Percentiles rank a stretch among this genome's conserved stretches.
These are phyloP conservation scores for Termitomyces sp. DNA, from an alignment of 768 basidiomycete species.

Conservation along the genomic window DNA sequence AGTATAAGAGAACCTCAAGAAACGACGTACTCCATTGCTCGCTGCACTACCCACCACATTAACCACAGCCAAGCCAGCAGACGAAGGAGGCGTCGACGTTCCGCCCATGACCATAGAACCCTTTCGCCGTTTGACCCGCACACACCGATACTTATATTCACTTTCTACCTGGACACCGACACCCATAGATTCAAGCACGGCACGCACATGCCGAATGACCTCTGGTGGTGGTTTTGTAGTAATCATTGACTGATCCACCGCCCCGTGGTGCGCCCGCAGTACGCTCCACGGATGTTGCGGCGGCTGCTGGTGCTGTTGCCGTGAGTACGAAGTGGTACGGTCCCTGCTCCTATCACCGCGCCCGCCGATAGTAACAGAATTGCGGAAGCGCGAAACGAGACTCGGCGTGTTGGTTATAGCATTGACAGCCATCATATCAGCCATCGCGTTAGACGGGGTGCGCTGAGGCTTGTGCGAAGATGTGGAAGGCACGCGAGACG, in stretches of 20 bases:
- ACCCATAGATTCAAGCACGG: slow-evolving; percentile 85
- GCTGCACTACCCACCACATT: slow-evolving; percentile 80
- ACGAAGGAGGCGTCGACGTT: slow-evolving; percentile 26
- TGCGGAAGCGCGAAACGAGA: slow-evolving; percentile 46
- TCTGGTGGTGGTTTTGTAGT: slow-evolving; percentile 82
- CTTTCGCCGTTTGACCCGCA: slow-evolving; percentile 74
- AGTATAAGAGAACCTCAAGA: slow-evolving; percentile 9
- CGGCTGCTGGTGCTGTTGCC: slow-evolving; percentile 1
- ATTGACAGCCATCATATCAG: slow-evolving; percentile 32
- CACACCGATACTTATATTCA: slow-evolving; percentile 88
- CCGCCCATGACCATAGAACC: slow-evolving; percentile 36
- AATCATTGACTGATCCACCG: slow-evolving; percentile 87
- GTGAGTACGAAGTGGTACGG: slow-evolving; percentile 28
- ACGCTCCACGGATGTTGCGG: slow-evolving; percentile 32
- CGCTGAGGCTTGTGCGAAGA: slow-evolving; percentile 29
- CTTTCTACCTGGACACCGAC: slow-evolving; percentile 85
- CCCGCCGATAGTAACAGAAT: slow-evolving; percentile 45
- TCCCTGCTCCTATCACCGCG: slow-evolving; percentile 16
- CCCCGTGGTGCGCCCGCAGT: slow-evolving; percentile 85
- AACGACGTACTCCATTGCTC: slow-evolving; percentile 74
- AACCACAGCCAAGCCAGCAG: slow-evolving; percentile 57
- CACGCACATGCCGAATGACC: slow-evolving; percentile 82
- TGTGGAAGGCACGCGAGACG: slow-evolving; percentile 21
- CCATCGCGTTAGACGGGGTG: slow-evolving; percentile 42
- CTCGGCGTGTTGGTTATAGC: slow-evolving; percentile 28